Evolutionary conservation across 2,329 filamentous ascomycete species (phyloP), one percentile per base, ranked within the genome.

Genomic region (Metarhizium guizhouense): DNA sequence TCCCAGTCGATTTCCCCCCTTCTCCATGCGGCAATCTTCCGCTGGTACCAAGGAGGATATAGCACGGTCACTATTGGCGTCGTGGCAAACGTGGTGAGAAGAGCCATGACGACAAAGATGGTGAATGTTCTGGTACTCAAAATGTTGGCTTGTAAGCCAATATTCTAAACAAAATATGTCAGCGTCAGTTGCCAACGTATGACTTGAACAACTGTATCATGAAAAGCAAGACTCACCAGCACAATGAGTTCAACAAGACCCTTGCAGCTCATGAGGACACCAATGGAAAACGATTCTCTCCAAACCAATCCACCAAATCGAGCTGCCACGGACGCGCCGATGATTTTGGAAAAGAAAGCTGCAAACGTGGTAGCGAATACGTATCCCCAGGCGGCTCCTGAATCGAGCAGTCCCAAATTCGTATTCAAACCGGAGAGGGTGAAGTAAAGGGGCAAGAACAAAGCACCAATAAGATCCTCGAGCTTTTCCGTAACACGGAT

Each of bases 191-290:
- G 25, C 25, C 25, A 25, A 25, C 7, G 14, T 14, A 2, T 14
- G 4, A 16, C 32, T 11, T 14, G 16, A 10, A 10, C 7, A 4
- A 20, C 3, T 29, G 8, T n/a, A 30, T 4, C 4, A 29, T 14
- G 49, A 18, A 38, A 51, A 36, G 32, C 2, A 45, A 34, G 25
- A 62, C 84, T 72, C 76, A 92, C 89, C 70, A 95, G 70, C n/a
- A 96, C 92, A 68, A 97, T 96, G 53, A 97, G 75, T 69, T 96
- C 92, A 0, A 96, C 92, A 10, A 97, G 77, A 64, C 93, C 93
- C 70, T 97, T 97, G 71, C 93, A 97, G 72, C 90, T 95, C 93
- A 97, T 97, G 64, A 96, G 73, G 16, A 86, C 84, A 14, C 93
- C 93, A 61, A 97, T 94, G 1, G 90, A 84, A 36, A 95, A 82